Conservation (phyloP, 2,329 filamentous ascomycete genomes). For the Xylaria sp. region DNA sequence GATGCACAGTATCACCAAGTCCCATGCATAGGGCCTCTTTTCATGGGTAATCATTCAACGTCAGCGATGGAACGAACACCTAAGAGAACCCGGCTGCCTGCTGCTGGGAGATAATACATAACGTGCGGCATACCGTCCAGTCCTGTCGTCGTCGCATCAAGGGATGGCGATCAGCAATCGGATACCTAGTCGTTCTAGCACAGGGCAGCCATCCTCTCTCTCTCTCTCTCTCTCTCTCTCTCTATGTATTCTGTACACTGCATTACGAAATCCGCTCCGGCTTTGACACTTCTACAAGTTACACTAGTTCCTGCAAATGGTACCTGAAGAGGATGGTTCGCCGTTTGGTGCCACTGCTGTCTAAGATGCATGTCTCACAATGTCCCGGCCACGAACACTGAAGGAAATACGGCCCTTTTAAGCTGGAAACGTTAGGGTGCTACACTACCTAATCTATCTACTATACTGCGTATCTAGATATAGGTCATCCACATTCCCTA, state of each 20-base stretch:
- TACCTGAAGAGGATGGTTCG: conserved; percentile 17
- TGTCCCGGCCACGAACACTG: conserved; percentile 15
- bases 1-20: conserved; percentile 31
- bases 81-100: conserved; percentile 31
- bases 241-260: background rate
- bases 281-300: conserved; percentile 8
- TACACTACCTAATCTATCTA: conserved; percentile 2
- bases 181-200: background rate
- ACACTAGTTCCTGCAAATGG: conserved; percentile 24
- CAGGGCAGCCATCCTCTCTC: conserved; percentile 10
- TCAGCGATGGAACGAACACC: conserved; percentile 34
- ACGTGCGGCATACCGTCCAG: conserved; percentile 22
- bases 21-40: conserved; percentile 30
- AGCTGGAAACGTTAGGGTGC: conserved; percentile 9
- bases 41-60: conserved; percentile 31
- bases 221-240: background rate
- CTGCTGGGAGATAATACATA: conserved; percentile 29
- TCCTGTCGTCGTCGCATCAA: conserved; percentile 18
- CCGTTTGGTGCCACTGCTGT: conserved; percentile 17
- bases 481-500: conserved; percentile 1
- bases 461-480: background rate
- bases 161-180: conserved; percentile 21
- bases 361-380: conserved; percentile 26
- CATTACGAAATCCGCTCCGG: conserved; percentile 14
- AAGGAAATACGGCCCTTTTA: conserved; percentile 4